phyloP scores from a whole-genome alignment of 2,329 filamentous ascomycete genomes.

The Clonostachys rhizophaga region DNA sequence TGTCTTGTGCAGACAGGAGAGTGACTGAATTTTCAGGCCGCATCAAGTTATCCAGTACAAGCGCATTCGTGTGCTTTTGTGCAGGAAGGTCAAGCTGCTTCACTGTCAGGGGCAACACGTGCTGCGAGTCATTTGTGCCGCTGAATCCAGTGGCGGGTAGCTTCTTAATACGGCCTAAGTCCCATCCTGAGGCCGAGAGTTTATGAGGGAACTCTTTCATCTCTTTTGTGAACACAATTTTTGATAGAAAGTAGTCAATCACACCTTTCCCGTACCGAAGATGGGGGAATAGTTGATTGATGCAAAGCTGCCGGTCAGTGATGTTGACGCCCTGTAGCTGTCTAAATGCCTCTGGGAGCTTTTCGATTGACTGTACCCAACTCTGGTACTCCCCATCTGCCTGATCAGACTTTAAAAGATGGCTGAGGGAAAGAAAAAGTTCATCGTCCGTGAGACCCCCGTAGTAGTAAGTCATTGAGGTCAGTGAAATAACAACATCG shows the following conservation, averaged over 20 bases:
- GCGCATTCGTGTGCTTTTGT: slow-evolving; percentile 56
- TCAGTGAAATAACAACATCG: slow-evolving; percentile 60
- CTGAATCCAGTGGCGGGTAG: slow-evolving; percentile 62
- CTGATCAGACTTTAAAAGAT: slow-evolving; percentile 50
- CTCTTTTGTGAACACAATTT: slow-evolving; percentile 60
- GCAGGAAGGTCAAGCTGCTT: slow-evolving; percentile 52
- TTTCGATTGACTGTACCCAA: slow-evolving; percentile 32
- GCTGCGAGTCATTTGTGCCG: slow-evolving; percentile 63
- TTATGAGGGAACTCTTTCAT: slow-evolving; percentile 62
- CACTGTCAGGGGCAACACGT: slow-evolving; percentile 56
- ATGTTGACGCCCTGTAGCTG: slow-evolving; percentile 55
- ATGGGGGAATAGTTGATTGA: slow-evolving; percentile 41
- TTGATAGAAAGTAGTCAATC: slow-evolving; percentile 58
- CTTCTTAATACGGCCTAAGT: slow-evolving; percentile 31
- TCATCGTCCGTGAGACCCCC: slow-evolving; percentile 45
- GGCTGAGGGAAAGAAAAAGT: slow-evolving; percentile 40
- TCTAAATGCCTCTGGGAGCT: slow-evolving; percentile 37
- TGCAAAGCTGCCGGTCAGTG: slow-evolving; percentile 44
- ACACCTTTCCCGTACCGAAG: slow-evolving; percentile 42
- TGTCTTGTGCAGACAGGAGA: slow-evolving; percentile 11
- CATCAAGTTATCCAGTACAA: slow-evolving; percentile 56
- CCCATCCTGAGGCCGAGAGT: slow-evolving; percentile 63
- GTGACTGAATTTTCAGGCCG: slow-evolving; percentile 37
- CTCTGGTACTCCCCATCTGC: slow-evolving; percentile 50
- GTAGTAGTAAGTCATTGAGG: slow-evolving; percentile 65